These are phyloP conservation scores for Posidonia australis DNA, from an alignment of 106 monocot genomes.

Conservation along the genomic window DNA sequence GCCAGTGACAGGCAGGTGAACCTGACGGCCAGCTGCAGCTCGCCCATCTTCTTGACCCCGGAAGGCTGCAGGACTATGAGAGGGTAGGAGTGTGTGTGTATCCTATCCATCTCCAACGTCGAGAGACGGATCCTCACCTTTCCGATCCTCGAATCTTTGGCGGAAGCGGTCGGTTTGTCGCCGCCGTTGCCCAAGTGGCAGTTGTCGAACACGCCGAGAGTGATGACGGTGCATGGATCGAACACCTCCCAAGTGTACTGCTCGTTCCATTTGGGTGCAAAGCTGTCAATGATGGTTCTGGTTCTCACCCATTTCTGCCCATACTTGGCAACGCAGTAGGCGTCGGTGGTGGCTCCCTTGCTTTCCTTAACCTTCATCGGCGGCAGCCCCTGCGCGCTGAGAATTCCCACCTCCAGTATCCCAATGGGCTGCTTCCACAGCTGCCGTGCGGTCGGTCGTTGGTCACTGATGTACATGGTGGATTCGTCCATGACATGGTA, in stretches of 20 bases:
- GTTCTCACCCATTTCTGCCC: constrained; percentile 75
- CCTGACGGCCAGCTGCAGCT: constrained; percentile 55
- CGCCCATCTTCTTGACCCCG: constrained; percentile 72
- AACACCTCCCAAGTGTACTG: constrained; percentile 82
- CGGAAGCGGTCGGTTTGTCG: neutral
- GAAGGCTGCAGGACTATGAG: constrained; percentile 38
- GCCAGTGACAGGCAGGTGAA: constrained; percentile 43
- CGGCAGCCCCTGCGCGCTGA: constrained; percentile 35
- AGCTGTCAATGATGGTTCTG: constrained; percentile 46
- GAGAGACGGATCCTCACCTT: constrained; percentile 70
- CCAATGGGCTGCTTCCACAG: constrained; percentile 54
- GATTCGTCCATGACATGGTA: constrained; percentile 72
- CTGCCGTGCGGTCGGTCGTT: constrained; percentile 44
- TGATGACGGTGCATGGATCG: constrained; percentile 67
- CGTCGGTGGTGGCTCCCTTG: constrained; percentile 35
- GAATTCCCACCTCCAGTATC: constrained; percentile 51
- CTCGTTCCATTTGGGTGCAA: constrained; percentile 59
- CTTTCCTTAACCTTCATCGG: constrained; percentile 55
- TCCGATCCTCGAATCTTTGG: constrained; percentile 36
- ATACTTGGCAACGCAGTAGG: constrained; percentile 69
- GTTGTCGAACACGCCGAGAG: constrained; percentile 65
- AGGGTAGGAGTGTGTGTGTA: constrained; percentile 64
- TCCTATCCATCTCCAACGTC: constrained; percentile 45
- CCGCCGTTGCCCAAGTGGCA: constrained; percentile 33
- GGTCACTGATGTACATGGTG: constrained; percentile 55